Evolutionary conservation across 2,329 filamentous ascomycete species (phyloP), one percentile per base, ranked within the genome.

Genomic region (Epicoccum nigrum): DNA sequence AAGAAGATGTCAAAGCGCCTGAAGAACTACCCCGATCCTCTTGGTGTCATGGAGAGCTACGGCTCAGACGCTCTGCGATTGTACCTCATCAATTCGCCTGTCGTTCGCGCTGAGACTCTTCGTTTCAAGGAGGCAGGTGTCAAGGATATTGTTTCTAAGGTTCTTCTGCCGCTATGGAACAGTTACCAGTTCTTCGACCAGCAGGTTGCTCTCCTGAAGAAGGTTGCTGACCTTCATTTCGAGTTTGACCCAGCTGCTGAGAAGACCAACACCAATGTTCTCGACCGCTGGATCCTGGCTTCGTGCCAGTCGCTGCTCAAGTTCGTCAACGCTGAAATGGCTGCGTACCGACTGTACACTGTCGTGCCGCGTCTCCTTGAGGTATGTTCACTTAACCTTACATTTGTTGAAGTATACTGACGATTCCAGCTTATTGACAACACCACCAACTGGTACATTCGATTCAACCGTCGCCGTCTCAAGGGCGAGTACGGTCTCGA

Each of bases 1-100:
- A 97, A 96, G 81, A 97, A 97, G 81, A 97, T 97, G 93, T 96
- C 92, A 6, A 97, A 97, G 77, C 86, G 93, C 45, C 80, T 96
- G 51, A 95, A 97, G 79, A 97, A 97, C 75, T 97, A 96, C 73
- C 93, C 93, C 0, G 92, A 96, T 66, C 93, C 93, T 9, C 79
- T 79, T 49, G 78, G 91, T 43, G 85, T 97, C 60, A 94, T 97
- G 82, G 78, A 88, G 51, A 88, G 88, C 67, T 96, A 96, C 70
- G 93, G 93, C 16, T 92, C 92, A 1, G 93, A 97, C 76, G 92
- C 93, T 23, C 83, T 97, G 41, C 87, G 93, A 47, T 81, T 97
- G n/a, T 97, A 97, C 70, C 82, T 97, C 67, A 97, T 97, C 76
- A 97, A 96, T 76, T 97, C 92, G 0, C 93, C 93, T 0, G 93